phyloP scores from a whole-genome alignment of 2,329 filamentous ascomycete genomes.

The Malbranchea cinnamomea region DNA sequence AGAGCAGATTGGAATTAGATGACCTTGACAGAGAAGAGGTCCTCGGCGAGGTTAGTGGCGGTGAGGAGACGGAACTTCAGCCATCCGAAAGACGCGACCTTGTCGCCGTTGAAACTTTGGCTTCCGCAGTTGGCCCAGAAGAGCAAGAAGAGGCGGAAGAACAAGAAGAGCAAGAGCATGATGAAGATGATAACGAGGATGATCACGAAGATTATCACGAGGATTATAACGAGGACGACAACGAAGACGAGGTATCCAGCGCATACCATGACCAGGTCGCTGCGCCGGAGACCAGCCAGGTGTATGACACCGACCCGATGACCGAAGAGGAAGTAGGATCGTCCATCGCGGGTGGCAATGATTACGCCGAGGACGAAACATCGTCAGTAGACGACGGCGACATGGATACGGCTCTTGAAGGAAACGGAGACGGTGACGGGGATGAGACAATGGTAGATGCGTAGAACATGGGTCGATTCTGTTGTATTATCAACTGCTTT shows the following conservation, averaged over 20 bases:
- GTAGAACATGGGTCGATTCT: slow-evolving; percentile 1
- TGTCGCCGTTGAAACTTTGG: too few relatives aligned
- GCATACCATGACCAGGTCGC: too few relatives aligned
- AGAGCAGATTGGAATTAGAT: too few relatives aligned
- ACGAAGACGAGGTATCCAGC: slow-evolving; percentile 4
- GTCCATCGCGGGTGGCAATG: slow-evolving; percentile 5
- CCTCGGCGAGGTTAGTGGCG: slow-evolving; percentile 4
- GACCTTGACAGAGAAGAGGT: slow-evolving; percentile 6
- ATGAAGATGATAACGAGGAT: too few relatives aligned
- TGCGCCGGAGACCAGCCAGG: too few relatives aligned
- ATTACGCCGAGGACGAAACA: neutral
- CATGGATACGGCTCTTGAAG: neutral
- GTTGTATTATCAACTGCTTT: neutral
- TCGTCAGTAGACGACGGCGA: slow-evolving; percentile 3
- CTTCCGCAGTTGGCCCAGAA: too few relatives aligned
- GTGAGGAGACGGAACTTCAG: too few relatives aligned
- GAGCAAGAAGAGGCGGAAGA: too few relatives aligned
- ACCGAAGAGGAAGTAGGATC: slow-evolving; percentile 7
- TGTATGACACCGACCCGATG: slow-evolving; percentile 5
- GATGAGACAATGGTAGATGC: slow-evolving; percentile 8
- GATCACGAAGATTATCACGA: too few relatives aligned
- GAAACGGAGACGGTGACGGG: slow-evolving; percentile 4
- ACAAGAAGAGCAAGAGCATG: too few relatives aligned
- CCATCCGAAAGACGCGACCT: slow-evolving; percentile 4
- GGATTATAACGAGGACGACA: slow-evolving; percentile 1